Conservation (phyloP, 176 grass and related monocot species). For the Zoysia japonica region DNA sequence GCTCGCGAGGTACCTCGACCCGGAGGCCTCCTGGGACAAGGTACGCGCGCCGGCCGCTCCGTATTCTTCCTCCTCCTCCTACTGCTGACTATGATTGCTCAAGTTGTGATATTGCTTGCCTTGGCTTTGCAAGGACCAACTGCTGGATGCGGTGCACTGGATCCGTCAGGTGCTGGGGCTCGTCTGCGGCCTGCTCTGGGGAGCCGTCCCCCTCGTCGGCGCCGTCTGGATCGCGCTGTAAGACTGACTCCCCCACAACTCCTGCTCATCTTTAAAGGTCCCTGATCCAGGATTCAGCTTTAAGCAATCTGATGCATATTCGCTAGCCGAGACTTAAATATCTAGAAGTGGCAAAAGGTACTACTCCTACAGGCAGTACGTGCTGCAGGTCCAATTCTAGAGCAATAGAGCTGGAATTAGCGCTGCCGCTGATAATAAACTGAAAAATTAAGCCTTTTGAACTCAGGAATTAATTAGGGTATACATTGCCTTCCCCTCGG, state of each 20-base stretch:
- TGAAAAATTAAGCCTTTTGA: background rate
- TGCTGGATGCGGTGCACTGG: constrained; percentile 91
- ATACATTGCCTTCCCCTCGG: background rate
- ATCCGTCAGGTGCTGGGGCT: constrained; percentile 86
- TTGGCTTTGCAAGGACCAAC: constrained; percentile 59
- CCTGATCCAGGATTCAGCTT: background rate
- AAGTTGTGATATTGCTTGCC: background rate
- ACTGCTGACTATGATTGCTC: background rate
- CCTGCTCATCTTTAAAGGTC: background rate
- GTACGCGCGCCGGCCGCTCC: constrained; percentile 26
- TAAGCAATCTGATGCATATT: background rate
- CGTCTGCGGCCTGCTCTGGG: constrained; percentile 80
- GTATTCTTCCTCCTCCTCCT: background rate
- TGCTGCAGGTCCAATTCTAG: background rate
- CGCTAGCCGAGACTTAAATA: background rate
- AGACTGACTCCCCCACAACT: constrained; percentile 15
- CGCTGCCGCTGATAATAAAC: background rate
- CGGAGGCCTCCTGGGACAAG: constrained; percentile 83
- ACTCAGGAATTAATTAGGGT: background rate
- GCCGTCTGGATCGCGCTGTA: constrained; percentile 87
- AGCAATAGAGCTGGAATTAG: background rate
- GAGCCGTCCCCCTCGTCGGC: constrained; percentile 79
- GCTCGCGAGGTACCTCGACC: constrained; percentile 84
- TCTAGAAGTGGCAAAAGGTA: background rate
- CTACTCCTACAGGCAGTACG: background rate